Conservation (phyloP, 345 rosid genomes). For the Eutrema heterophyllum region DNA sequence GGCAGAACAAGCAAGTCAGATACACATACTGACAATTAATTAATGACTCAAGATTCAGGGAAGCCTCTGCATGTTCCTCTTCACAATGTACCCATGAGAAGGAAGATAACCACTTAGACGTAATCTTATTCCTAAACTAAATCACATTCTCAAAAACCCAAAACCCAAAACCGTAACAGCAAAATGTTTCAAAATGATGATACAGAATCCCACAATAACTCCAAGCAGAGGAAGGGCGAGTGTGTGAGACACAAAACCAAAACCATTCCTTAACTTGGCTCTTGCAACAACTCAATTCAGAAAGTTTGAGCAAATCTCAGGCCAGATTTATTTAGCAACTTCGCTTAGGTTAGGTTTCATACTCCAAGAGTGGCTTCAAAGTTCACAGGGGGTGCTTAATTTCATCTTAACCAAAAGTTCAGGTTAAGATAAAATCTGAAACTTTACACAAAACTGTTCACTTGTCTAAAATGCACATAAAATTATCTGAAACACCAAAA, state of each 20-base stretch:
- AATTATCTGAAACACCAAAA: background rate
- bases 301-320: background rate
- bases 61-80: background rate
- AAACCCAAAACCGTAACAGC: background rate
- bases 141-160: background rate
- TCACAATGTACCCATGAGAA: background rate
- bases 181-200: background rate
- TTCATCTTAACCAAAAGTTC: background rate
- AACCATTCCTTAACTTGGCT: background rate
- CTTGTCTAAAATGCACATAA: background rate
- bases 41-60: background rate
- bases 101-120: background rate
- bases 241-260: slow-evolving; percentile 6
- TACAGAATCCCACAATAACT: background rate
- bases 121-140: background rate
- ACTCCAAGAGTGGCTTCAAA: background rate
- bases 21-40: background rate
- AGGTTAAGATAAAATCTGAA: background rate
- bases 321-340: background rate
- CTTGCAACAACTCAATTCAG: slow-evolving; percentile 3
- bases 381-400: background rate
- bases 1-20: background rate
- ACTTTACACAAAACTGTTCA: background rate
- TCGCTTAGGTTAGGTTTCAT: background rate
- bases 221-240: background rate